Conservation (phyloP, 441 rosid species). For the Brassica balearica region DNA sequence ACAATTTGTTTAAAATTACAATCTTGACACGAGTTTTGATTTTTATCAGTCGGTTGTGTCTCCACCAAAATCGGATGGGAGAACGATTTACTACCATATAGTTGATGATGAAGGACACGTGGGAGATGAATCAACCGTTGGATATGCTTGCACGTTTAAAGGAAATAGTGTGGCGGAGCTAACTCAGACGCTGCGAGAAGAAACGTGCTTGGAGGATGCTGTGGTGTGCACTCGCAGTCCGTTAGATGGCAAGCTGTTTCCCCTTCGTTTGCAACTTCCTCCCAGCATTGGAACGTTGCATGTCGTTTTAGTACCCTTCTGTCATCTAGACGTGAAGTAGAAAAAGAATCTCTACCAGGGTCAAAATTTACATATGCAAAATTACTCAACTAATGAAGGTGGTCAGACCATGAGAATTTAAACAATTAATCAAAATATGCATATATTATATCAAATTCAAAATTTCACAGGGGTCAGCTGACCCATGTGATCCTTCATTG, state of each 20-base stretch:
- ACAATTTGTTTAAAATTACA: background rate
- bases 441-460: too few species aligned
- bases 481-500: too few species aligned
- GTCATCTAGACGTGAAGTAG: constrained; percentile 32
- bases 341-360: too few species aligned
- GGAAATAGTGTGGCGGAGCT: constrained; percentile 74
- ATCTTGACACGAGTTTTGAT: background rate
- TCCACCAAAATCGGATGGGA: constrained; percentile 71
- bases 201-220: constrained; percentile 66
- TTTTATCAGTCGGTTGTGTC: constrained; percentile 65
- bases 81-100: constrained; percentile 76
- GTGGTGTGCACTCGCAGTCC: constrained; percentile 89
- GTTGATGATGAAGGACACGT: constrained; percentile 76
- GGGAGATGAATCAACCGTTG: constrained; percentile 61
- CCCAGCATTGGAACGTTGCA: constrained; percentile 79
- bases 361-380: too few species aligned
- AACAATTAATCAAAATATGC: too few species aligned
- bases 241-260: constrained; percentile 73
- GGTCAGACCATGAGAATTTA: too few species aligned
- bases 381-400: too few species aligned
- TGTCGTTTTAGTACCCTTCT: constrained; percentile 61
- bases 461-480: too few species aligned
- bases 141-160: constrained; percentile 64
- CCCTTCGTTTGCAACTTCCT: constrained; percentile 90
- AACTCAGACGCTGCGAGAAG: constrained; percentile 69